phyloP scores from a whole-genome alignment of 164 flowering plant species.

The Tetrastigma voinierianum region DNA sequence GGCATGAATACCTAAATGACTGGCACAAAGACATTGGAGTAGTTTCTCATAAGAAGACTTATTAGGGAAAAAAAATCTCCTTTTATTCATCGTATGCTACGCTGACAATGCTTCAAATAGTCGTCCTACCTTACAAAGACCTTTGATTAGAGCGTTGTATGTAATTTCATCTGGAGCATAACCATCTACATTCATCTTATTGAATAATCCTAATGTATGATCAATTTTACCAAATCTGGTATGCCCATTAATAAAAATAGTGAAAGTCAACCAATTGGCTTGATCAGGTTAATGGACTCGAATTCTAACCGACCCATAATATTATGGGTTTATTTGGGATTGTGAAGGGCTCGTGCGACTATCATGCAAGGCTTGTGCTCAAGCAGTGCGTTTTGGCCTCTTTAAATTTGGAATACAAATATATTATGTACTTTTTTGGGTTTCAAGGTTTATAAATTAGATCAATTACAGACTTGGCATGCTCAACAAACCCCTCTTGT shows the following conservation, averaged over 20 bases:
- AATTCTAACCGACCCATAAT: conserved; percentile 26
- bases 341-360: conserved; percentile 38
- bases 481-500: conserved; percentile 36
- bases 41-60: conserved; percentile 36
- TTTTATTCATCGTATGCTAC: conserved; percentile 46
- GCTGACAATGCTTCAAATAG: conserved; percentile 48
- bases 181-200: conserved; percentile 43
- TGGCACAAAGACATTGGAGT: conserved; percentile 32
- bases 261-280: conserved; percentile 61
- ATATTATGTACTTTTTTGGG: conserved; percentile 52
- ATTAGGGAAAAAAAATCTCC: conserved; percentile 47
- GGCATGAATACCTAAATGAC: conserved; percentile 29
- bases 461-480: conserved; percentile 29
- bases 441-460: conserved; percentile 40
- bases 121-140: conserved; percentile 45
- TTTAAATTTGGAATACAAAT: no score
- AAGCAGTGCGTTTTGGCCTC: no score
- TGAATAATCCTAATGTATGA: conserved; percentile 43
- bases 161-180: conserved; percentile 41
- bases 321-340: no score
- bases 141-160: conserved; percentile 47
- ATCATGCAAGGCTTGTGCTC: conserved; percentile 28
- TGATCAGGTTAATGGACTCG: no score
- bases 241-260: conserved; percentile 53
- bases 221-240: conserved; percentile 36